Percentiles rank a stretch among this genome's conserved stretches.
Conservation (phyloP, 2,329 filamentous ascomycete species). For the Penicillium oxalicum region DNA sequence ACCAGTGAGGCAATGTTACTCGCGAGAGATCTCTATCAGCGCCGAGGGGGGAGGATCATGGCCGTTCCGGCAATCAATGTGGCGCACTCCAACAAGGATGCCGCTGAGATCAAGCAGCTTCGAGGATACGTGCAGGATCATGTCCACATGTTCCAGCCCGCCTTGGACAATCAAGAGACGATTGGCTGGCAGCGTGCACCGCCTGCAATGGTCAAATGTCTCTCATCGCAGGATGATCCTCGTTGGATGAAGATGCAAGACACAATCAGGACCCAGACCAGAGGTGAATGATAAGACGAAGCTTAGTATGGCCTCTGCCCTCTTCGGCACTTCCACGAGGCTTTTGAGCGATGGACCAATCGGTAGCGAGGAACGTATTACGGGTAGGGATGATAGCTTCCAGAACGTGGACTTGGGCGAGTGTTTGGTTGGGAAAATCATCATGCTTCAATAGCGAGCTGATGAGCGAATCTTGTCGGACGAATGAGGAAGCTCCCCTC, state of each 20-base stretch:
- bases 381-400: too few relatives aligned
- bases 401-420: too few relatives aligned
- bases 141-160: conserved; percentile 4
- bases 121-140: conserved; percentile 45
- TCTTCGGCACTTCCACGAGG: too few relatives aligned
- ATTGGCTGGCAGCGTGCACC: conserved; percentile 19
- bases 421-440: too few relatives aligned
- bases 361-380: too few relatives aligned
- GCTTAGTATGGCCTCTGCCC: too few relatives aligned
- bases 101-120: conserved; percentile 42
- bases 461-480: too few relatives aligned
- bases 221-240: conserved; percentile 7
- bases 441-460: too few relatives aligned
- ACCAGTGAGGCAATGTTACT: conserved; percentile 53
- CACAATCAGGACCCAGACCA: too few relatives aligned
- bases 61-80: conserved; percentile 53
- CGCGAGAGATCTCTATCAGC: conserved; percentile 53
- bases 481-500: too few relatives aligned
- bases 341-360: too few relatives aligned
- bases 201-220: conserved; percentile 20
- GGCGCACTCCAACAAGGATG: conserved; percentile 47
- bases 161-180: conserved; percentile 5
- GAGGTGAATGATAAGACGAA: too few relatives aligned
- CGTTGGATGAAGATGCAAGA: background rate
- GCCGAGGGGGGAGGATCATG: conserved; percentile 49